phyloP scores from a whole-genome alignment of 805 yeast genomes.

The Pachysolen tannophilus region DNA sequence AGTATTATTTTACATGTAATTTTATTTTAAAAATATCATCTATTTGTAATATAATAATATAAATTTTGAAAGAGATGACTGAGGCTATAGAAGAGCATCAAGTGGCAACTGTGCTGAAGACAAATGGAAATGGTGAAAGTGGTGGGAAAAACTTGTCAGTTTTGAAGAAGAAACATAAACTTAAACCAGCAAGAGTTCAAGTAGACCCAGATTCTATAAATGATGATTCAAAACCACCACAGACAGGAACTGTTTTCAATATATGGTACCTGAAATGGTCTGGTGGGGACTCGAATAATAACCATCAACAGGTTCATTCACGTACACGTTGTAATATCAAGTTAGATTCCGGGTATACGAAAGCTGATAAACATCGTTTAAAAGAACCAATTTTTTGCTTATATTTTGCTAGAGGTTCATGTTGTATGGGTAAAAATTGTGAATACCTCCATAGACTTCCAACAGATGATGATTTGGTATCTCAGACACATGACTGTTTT shows the following conservation, averaged over 20 bases:
- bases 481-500: constrained; percentile 75
- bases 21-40: too few relatives aligned
- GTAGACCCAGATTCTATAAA: constrained; percentile 53
- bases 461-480: constrained; percentile 44
- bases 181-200: constrained; percentile 63
- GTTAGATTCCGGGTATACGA: constrained; percentile 68
- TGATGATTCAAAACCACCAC: constrained; percentile 61
- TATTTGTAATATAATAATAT: too few relatives aligned
- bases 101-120: too few relatives aligned
- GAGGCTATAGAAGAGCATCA: too few relatives aligned
- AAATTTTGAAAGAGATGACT: too few relatives aligned
- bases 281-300: constrained; percentile 54
- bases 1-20: too few relatives aligned
- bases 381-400: constrained; percentile 50
- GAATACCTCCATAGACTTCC: constrained; percentile 77
- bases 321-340: constrained; percentile 54
- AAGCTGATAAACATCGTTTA: constrained; percentile 19
- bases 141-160: too few relatives aligned
- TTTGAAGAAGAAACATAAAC: constrained; percentile 9
- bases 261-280: constrained; percentile 90
- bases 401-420: constrained; percentile 84
- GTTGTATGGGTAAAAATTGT: constrained; percentile 73
- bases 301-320: constrained; percentile 27
- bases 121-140: too few relatives aligned
- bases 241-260: constrained; percentile 73